phyloP scores from a whole-genome alignment of 2,329 filamentous ascomycete species.

The Elsinoe perseae region DNA sequence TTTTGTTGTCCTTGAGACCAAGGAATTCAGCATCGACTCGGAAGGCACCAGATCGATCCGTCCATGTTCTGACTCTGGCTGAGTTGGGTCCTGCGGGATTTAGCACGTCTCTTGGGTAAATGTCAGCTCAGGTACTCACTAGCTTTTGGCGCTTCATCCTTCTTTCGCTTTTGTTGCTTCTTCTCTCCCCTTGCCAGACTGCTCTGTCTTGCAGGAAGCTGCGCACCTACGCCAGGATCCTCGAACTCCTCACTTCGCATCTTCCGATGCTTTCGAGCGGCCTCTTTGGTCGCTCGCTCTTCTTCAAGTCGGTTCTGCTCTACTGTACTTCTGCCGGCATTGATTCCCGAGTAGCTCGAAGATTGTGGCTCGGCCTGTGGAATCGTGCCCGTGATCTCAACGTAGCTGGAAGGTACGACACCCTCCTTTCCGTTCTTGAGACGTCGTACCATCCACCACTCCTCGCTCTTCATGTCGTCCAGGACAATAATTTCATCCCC shows the following conservation, averaged over 20 bases:
- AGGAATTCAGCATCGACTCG: slow-evolving; percentile 97
- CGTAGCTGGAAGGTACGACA: slow-evolving; percentile 92
- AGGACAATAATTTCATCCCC: slow-evolving; percentile 87
- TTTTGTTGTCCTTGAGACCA: slow-evolving; percentile 88
- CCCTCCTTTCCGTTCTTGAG: slow-evolving; percentile 90
- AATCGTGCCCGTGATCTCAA: slow-evolving; percentile 71
- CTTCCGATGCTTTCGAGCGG: slow-evolving; percentile 54
- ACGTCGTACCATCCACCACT: slow-evolving; percentile 95
- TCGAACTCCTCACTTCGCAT: slow-evolving; percentile 46
- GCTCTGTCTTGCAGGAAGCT: slow-evolving; percentile 69
- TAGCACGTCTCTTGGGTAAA: background rate
- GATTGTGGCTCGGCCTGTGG: slow-evolving; percentile 32
- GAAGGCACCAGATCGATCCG: slow-evolving; percentile 89
- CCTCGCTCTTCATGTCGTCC: slow-evolving; percentile 85
- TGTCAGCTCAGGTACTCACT: slow-evolving; percentile 50
- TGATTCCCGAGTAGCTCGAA: slow-evolving; percentile 46
- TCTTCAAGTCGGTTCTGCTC: slow-evolving; percentile 76
- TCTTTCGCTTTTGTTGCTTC: slow-evolving; percentile 50
- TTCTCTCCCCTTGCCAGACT: slow-evolving; percentile 66
- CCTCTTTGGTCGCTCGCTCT: slow-evolving; percentile 72
- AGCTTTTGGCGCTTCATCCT: slow-evolving; percentile 58
- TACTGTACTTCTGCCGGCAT: slow-evolving; percentile 58
- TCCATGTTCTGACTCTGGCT: slow-evolving; percentile 82
- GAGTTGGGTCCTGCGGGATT: slow-evolving; percentile 63
- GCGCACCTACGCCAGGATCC: slow-evolving; percentile 71